Evolutionary conservation across 768 basidiomycete genomes (phyloP).

Genomic region (Phanerochaete sordida): DNA sequence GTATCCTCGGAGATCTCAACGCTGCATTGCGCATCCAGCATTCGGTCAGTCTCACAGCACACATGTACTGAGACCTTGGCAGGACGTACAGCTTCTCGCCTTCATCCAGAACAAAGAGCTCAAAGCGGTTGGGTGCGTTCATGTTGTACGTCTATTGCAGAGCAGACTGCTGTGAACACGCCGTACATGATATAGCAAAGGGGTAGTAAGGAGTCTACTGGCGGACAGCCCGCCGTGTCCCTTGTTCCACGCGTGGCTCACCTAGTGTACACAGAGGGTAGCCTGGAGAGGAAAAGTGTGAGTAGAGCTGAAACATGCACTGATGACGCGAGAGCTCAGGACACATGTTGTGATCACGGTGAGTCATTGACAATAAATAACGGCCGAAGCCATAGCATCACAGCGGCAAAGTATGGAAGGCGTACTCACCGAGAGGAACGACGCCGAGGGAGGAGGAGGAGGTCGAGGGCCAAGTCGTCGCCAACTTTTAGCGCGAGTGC

Average conservation of each 20-base stretch:
- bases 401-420: slow-evolving; percentile 10
- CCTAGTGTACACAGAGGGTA: neutral
- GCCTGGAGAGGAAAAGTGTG: neutral
- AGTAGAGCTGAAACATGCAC: neutral
- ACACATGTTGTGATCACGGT: slow-evolving; percentile 48
- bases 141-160: slow-evolving; percentile 35
- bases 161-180: slow-evolving; percentile 1
- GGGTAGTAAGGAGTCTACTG: neutral
- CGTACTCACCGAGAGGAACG: slow-evolving; percentile 16
- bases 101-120: slow-evolving; percentile 88
- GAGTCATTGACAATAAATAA: slow-evolving; percentile 68
- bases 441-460: slow-evolving; percentile 6
- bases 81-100: slow-evolving; percentile 86
- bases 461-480: slow-evolving; percentile 8
- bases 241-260: neutral
- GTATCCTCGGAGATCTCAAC: slow-evolving; percentile 93
- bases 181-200: neutral
- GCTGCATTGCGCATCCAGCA: slow-evolving; percentile 36
- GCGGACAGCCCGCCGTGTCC: neutral
- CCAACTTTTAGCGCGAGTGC: neutral
- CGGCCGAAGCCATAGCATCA: slow-evolving; percentile 47
- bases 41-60: slow-evolving; percentile 13
- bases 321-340: slow-evolving; percentile 34
- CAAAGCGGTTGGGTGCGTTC: slow-evolving; percentile 95
- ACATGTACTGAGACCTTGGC: neutral